These are phyloP conservation scores for Waltiozyma sp. DNA, from an alignment of 1,139 yeast species.

Conservation along the genomic window DNA sequence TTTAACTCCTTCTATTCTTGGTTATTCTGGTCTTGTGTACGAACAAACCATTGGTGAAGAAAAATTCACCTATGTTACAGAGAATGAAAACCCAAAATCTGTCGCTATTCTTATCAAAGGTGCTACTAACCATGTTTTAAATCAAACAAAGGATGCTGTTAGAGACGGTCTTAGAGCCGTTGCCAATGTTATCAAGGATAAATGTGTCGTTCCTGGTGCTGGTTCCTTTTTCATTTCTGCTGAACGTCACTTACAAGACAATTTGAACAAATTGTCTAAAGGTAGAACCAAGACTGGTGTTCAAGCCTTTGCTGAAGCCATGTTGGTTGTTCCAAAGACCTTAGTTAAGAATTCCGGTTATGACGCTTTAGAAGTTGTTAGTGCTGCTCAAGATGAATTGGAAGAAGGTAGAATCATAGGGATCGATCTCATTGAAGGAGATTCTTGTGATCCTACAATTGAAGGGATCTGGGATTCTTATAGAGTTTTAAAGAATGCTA, in stretches of 20 bases:
- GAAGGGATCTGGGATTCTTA: constrained; percentile 97
- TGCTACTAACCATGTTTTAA: constrained; percentile 77
- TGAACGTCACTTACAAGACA: constrained; percentile 49
- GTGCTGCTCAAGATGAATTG: constrained; percentile 85
- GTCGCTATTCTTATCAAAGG: constrained; percentile 91
- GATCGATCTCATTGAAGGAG: constrained; percentile 82
- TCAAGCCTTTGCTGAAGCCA: constrained; percentile 86
- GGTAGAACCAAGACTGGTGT: constrained; percentile 89
- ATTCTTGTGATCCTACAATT: constrained; percentile 88
- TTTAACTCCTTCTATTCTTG: constrained; percentile 71
- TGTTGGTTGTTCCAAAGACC: constrained; percentile 86
- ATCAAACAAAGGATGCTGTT: constrained; percentile 92
- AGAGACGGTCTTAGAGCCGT: constrained; percentile 96
- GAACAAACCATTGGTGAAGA: constrained; percentile 96
- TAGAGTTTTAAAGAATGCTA: constrained; percentile 86
- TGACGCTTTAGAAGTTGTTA: constrained; percentile 82
- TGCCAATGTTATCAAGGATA: constrained; percentile 80
- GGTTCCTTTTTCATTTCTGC: constrained; percentile 92
- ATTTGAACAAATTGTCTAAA: constrained; percentile 47
- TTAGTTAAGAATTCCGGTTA: constrained; percentile 87
- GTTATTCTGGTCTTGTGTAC: constrained; percentile 83
- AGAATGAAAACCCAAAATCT: constrained; percentile 82
- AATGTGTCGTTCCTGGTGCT: constrained; percentile 86
- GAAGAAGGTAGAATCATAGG: constrained; percentile 80
- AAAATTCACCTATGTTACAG: constrained; percentile 91